Conservation (phyloP, 2,329 filamentous ascomycete genomes). For the Ophiostoma novo-ulmi region DNA sequence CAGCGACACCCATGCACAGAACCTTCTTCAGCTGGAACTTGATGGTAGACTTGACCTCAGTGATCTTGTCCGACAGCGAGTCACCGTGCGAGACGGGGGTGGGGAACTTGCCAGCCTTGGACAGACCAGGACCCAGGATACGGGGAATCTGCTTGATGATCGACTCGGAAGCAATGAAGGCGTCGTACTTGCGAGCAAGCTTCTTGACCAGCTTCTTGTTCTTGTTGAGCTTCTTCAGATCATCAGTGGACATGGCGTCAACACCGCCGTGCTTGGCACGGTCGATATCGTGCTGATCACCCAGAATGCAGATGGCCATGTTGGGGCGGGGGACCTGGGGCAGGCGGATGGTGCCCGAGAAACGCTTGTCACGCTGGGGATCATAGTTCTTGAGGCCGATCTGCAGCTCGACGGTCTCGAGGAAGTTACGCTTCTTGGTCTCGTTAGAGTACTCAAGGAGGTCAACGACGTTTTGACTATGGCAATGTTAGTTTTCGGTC, state of each 20-base stretch:
- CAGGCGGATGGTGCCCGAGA: slow-evolving; percentile 97
- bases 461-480: slow-evolving; percentile 77
- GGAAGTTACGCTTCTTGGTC: slow-evolving; percentile 97
- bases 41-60: slow-evolving; percentile 99
- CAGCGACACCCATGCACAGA: slow-evolving; percentile 98
- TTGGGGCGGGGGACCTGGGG: slow-evolving; percentile 78
- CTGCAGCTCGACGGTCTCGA: slow-evolving; percentile 44
- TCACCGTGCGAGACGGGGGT: slow-evolving; percentile 96
- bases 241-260: slow-evolving; percentile 96
- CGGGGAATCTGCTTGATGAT: slow-evolving; percentile 99
- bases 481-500: slow-evolving; percentile 16
- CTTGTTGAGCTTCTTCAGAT: slow-evolving; percentile 99
- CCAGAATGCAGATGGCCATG: slow-evolving; percentile 46
- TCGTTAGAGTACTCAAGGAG: slow-evolving; percentile 87
- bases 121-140: slow-evolving; percentile 97
- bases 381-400: slow-evolving; percentile 99
- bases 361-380: slow-evolving; percentile 99
- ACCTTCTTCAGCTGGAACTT: slow-evolving; percentile 99
- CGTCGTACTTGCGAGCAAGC: slow-evolving; percentile 99
- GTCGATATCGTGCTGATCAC: slow-evolving; percentile 93
- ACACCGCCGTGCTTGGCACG: slow-evolving; percentile 98
- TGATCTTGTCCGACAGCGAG: slow-evolving; percentile 91
- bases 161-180: slow-evolving; percentile 93
- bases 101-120: slow-evolving; percentile 99
- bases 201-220: slow-evolving; percentile 99